Evolutionary conservation across 2,329 filamentous ascomycete genomes (phyloP), one percentile per base, ranked within the genome.

Genomic region (Allantophomopsis cytisporea): DNA sequence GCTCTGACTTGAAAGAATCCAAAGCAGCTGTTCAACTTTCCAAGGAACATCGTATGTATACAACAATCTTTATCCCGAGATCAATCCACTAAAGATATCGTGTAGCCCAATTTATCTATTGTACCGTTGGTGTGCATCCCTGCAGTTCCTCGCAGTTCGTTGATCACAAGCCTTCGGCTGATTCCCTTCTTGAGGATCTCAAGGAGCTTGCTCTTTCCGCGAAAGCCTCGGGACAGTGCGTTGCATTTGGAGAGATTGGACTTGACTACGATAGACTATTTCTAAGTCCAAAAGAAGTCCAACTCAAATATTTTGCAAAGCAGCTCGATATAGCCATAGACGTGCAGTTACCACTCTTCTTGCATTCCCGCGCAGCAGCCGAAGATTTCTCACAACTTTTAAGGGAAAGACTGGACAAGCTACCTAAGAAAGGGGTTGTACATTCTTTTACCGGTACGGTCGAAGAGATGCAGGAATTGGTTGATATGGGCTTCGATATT

Each of bases 191-290:
- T 16, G 45, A 60, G 1, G 68, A 73, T 21, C 69, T 96, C n/a
- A 68, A 69, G 35, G 54, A 62, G 6, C 64, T 95, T 2, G 74
- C 88, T 4, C 54, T 70, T 2, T 61, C 74, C 30, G 72, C 59
- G 2, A 56, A 60, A 49, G 56, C 60, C 37, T 56, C 58, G 10
- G 70, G 46, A 40, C 18, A 46, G 20, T 43, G 57, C 32, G 79
- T 85, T 1, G 89, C 91, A 6, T 87, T 95, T 56, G 91, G 91
- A 37, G 91, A 98, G 60, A 86, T 98, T 45, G 91, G 91, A 2
- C 79, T 98, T 4, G 91, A 98, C 62, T 98, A 96, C 56, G 91
- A 98, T 62, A 77, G 91, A 2, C 65, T 98, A 30, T 83, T 85
- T 51, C 80, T 88, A 52, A 87, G 83, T 53, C 75, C 80, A 31